These are phyloP conservation scores for Carpediemonas membranifera DNA, from an alignment of 78 protist genomes.

Conservation along the genomic window DNA sequence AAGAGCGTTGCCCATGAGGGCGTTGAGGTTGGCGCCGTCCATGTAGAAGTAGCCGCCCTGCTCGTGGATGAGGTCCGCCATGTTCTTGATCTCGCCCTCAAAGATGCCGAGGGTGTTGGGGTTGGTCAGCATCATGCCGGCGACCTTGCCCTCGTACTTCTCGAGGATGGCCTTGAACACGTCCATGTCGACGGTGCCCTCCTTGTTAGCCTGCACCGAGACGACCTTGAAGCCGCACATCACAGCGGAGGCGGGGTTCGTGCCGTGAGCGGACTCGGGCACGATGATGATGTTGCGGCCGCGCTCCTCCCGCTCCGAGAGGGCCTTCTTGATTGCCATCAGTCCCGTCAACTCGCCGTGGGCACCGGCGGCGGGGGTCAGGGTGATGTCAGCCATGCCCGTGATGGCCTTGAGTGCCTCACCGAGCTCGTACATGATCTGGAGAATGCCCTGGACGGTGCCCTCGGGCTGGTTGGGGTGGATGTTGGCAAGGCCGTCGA, in stretches of 20 bases:
- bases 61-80: slow-evolving; percentile 20
- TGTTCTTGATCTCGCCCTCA: neutral
- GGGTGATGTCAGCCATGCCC: slow-evolving; percentile 10
- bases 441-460: slow-evolving; percentile 1
- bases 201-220: neutral
- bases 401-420: slow-evolving; percentile 7
- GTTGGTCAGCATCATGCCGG: slow-evolving; percentile 29
- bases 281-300: neutral
- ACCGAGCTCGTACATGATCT: slow-evolving; percentile 3
- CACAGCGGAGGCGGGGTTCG: slow-evolving; percentile 28
- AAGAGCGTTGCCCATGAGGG: slow-evolving; percentile 22
- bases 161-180: neutral
- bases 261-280: slow-evolving; percentile 31
- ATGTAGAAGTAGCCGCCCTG: slow-evolving; percentile 28
- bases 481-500: slow-evolving; percentile 17
- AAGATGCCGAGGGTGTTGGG: slow-evolving; percentile 30
- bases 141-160: slow-evolving; percentile 3
- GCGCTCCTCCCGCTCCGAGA: neutral
- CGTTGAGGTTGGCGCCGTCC: slow-evolving; percentile 35
- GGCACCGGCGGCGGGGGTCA: slow-evolving; percentile 28
- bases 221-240: slow-evolving; percentile 1
- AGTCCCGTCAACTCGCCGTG: slow-evolving; percentile 26
- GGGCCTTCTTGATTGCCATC: slow-evolving; percentile 11
- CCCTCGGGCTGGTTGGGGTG: slow-evolving; percentile 21
- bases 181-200: slow-evolving; percentile 21